These are phyloP conservation scores for Purpureocillium takamizusanense DNA, from an alignment of 2,329 filamentous ascomycete genomes.

Conservation along the genomic window DNA sequence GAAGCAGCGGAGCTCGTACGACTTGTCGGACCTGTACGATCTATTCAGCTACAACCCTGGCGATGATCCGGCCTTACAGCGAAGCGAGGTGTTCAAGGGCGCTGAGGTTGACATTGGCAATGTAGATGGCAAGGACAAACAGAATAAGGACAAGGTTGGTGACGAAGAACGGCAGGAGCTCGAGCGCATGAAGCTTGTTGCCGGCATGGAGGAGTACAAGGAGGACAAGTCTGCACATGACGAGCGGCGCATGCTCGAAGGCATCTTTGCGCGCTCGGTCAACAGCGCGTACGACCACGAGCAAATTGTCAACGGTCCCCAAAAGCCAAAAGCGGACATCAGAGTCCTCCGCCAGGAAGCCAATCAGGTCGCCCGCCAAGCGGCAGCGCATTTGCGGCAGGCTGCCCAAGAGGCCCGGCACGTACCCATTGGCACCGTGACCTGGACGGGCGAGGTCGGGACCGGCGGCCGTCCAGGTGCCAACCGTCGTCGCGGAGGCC, in stretches of 20 bases:
- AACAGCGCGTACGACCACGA: conserved; percentile 93
- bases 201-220: conserved; percentile 55
- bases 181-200: conserved; percentile 48
- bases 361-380: conserved; percentile 66
- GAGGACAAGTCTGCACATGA: conserved; percentile 42
- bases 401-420: conserved; percentile 63
- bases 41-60: conserved; percentile 64
- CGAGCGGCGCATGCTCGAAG: conserved; percentile 75
- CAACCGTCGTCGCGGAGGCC: conserved; percentile 40
- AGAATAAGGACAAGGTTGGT: conserved; percentile 4
- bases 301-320: conserved; percentile 72
- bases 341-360: conserved; percentile 76
- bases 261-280: conserved; percentile 80
- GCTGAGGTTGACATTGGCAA: conserved; percentile 52
- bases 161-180: conserved; percentile 33
- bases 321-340: conserved; percentile 63
- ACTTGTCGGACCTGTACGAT: conserved; percentile 83
- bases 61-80: conserved; percentile 56
- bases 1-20: conserved; percentile 85
- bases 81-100: conserved; percentile 78
- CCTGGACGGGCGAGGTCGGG: conserved; percentile 85
- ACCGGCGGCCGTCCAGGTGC: conserved; percentile 62
- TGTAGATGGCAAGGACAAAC: conserved; percentile 1
- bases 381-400: conserved; percentile 65
- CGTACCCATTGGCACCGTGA: conserved; percentile 75